A percentile compares a stretch with the other conserved stretches of the same genome.
These are phyloP conservation scores for Lactarius quietus DNA, from an alignment of 768 basidiomycete species.

Conservation along the genomic window DNA sequence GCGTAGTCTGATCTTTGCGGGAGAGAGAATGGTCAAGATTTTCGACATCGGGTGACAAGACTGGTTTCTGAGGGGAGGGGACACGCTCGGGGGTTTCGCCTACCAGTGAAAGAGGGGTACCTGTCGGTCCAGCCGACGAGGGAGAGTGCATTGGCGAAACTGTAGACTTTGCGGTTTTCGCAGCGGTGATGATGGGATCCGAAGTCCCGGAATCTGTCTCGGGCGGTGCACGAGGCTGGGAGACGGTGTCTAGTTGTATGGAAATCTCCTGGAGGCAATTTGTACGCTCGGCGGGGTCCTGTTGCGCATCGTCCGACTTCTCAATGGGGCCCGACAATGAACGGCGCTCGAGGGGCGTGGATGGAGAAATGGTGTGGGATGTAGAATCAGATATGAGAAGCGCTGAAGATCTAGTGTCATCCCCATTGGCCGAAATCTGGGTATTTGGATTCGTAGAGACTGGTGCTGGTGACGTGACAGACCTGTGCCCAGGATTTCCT, in stretches of 20 bases:
- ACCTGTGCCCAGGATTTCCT: conserved; percentile 12
- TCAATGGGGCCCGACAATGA: not conserved
- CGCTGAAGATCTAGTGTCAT: not conserved
- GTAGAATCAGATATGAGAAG: not conserved
- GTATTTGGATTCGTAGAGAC: not conserved
- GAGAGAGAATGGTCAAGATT: not conserved
- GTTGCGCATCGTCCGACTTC: not conserved
- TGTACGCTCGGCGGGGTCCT: not conserved
- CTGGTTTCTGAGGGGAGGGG: not conserved
- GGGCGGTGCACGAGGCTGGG: not conserved
- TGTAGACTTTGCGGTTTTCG: not conserved
- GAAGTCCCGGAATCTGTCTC: not conserved
- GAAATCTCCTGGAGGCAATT: not conserved
- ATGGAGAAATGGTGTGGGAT: not conserved
- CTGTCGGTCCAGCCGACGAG: not conserved
- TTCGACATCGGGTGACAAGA: not conserved
- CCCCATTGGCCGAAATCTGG: conserved; percentile 12
- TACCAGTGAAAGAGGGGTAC: not conserved
- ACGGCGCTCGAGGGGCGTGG: not conserved
- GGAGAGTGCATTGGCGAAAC: not conserved
- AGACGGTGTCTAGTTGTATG: not conserved
- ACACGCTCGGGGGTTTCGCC: not conserved
- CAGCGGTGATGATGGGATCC: not conserved
- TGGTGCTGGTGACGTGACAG: conserved; percentile 20
- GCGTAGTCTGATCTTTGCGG: not conserved